Conservation (phyloP, 1,284 basidiomycete genomes). For the Puccinia novopanici region DNA sequence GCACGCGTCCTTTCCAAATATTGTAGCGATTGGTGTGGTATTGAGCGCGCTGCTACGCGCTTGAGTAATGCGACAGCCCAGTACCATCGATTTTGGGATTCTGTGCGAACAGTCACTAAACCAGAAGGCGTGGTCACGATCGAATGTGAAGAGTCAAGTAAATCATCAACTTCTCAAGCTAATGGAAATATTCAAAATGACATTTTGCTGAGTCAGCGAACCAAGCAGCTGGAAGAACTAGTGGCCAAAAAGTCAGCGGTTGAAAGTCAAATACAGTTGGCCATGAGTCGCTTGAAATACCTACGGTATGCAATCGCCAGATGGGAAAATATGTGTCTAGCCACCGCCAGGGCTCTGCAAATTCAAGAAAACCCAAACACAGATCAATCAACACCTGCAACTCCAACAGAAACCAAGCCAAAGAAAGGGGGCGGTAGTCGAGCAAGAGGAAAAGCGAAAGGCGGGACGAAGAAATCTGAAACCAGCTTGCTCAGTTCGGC, state of each 20-base stretch:
- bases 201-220: not conserved
- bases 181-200: not conserved
- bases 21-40: slow-evolving; percentile 49
- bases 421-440: slow-evolving; percentile 2
- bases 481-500: slow-evolving; percentile 18
- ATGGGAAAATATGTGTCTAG: slow-evolving; percentile 49
- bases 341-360: slow-evolving; percentile 39
- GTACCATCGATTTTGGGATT: slow-evolving; percentile 40
- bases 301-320: slow-evolving; percentile 33
- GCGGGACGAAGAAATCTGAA: slow-evolving; percentile 20
- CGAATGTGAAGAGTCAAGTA: not conserved
- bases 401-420: slow-evolving; percentile 6
- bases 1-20: slow-evolving; percentile 44
- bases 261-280: slow-evolving; percentile 37
- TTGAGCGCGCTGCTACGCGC: slow-evolving; percentile 18
- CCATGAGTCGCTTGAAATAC: slow-evolving; percentile 25
- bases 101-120: slow-evolving; percentile 49
- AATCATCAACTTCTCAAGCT: not conserved
- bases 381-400: not conserved
- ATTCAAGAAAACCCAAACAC: slow-evolving; percentile 22
- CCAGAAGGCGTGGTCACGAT: slow-evolving; percentile 54
- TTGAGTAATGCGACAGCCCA: slow-evolving; percentile 15
- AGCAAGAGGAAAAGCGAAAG: slow-evolving; percentile 40
- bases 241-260: not conserved
- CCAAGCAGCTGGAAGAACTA: slow-evolving; percentile 16